Evolutionary conservation across 1,139 yeast genomes (phyloP), one percentile per base, ranked within the genome.

Genomic region (Candida sp.): DNA sequence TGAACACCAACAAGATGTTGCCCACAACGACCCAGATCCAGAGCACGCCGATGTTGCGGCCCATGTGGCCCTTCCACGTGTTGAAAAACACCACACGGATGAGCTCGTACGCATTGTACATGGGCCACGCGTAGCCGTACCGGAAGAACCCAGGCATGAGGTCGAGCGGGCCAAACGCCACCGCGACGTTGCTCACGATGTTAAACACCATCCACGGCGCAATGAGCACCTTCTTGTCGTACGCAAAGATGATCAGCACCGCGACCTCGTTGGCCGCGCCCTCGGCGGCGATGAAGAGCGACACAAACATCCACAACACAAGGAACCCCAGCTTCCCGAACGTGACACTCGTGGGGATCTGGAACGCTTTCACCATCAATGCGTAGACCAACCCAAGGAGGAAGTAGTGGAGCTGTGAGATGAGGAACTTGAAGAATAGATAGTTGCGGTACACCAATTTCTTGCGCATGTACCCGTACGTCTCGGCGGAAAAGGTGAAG

Each of bases 41-140:
- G 53, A 86, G 61, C 2, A 87, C 69, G 42, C 88, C 90, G 46
- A 83, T 73, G 59, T 84, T 78, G 54, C 84, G 63, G 5, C 90
- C 90, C 61, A 87, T 56, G 22, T 77, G 63, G 1, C 84, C 83
- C 61, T 79, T 84, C 65, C 83, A 79, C 2, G 86, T 67, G 59
- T 84, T 70, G 57, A 84, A 78, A 51, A 87, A 74, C 12, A 86
- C 74, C 3, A 86, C 86, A 61, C 81, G 80, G 58, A 75, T 73
- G 23, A 83, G 73, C 53, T 82, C 85, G 47, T 76, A 78, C 0
- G 84, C 79, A 57, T 86, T 85, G 62, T 79, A 81, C 59, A 87
- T 76, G 1, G 93, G 93, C 69, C 85, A 69, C 30, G 81, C 86
- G 61, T 85, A 85, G 6, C 92, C 91, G 64, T 80, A 84, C 46